phyloP scores from a whole-genome alignment of 2,329 filamentous ascomycete species.

The Mycogone perniciosa region DNA sequence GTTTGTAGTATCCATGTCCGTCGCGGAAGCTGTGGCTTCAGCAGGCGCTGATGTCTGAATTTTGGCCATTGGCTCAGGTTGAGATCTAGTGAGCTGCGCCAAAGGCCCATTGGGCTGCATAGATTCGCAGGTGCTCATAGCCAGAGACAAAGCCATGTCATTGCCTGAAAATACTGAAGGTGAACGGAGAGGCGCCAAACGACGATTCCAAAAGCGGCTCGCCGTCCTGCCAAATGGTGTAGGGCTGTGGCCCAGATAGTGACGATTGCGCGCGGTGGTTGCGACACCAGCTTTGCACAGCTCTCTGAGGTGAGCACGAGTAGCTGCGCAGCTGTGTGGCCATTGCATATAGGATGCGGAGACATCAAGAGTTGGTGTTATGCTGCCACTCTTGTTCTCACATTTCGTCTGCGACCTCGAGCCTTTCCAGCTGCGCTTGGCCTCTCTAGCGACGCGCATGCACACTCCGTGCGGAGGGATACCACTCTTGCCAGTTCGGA shows the following conservation, averaged over 20 bases:
- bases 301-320: slow-evolving; percentile 55
- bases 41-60: neutral
- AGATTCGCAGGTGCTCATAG: slow-evolving; percentile 55
- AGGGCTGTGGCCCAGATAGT: slow-evolving; percentile 46
- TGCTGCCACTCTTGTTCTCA: slow-evolving; percentile 44
- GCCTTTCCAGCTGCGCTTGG: slow-evolving; percentile 61
- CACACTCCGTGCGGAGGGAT: slow-evolving; percentile 61
- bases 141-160: slow-evolving; percentile 58
- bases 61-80: slow-evolving; percentile 17
- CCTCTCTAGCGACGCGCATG: slow-evolving; percentile 57
- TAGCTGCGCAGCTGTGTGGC: slow-evolving; percentile 59
- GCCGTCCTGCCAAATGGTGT: slow-evolving; percentile 49
- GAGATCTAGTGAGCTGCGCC: slow-evolving; percentile 50
- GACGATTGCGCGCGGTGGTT: slow-evolving; percentile 37
- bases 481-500: slow-evolving; percentile 56
- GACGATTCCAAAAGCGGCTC: slow-evolving; percentile 44
- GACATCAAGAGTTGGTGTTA: slow-evolving; percentile 47
- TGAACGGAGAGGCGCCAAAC: slow-evolving; percentile 40
- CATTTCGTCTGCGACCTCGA: slow-evolving; percentile 36
- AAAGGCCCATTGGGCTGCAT: slow-evolving; percentile 59
- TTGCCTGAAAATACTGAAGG: slow-evolving; percentile 49
- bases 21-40: neutral
- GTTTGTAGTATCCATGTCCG: neutral
- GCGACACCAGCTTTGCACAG: slow-evolving; percentile 52
- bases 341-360: slow-evolving; percentile 49